Percentiles rank a stretch among this genome's conserved stretches.
phyloP scores from a whole-genome alignment of 257 asterid species.

The Jacaranda copaia region DNA sequence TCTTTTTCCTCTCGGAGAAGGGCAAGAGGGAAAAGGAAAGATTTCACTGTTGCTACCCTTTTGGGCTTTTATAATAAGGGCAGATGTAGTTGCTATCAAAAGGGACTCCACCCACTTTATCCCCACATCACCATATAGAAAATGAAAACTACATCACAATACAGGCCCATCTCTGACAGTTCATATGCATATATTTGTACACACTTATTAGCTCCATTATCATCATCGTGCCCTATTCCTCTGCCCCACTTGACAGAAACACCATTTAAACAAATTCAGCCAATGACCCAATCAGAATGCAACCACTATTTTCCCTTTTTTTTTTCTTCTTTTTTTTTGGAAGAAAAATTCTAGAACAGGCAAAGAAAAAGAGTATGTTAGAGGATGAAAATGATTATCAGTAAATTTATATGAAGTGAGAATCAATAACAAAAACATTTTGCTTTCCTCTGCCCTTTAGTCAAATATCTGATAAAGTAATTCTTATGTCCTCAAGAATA shows the following conservation, averaged over 20 bases:
- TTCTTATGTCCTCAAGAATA: not conserved
- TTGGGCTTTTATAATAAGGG: constrained; percentile 44
- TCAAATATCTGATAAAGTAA: not conserved
- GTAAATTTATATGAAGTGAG: constrained; percentile 1
- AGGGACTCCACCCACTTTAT: constrained; percentile 50
- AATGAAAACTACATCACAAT: constrained; percentile 50
- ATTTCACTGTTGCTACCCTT: constrained; percentile 43
- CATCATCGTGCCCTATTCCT: constrained; percentile 36
- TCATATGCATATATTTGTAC: constrained; percentile 32
- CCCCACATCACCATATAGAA: constrained; percentile 35
- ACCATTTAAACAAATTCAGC: constrained; percentile 47
- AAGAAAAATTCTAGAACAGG: constrained; percentile 14
- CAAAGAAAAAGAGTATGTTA: constrained; percentile 26
- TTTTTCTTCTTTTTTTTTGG: constrained; percentile 29
- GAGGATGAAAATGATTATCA: constrained; percentile 21
- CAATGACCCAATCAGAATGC: constrained; percentile 41
- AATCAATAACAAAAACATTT: constrained; percentile 6
- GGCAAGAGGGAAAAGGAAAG: constrained; percentile 35
- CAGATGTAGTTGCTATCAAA: constrained; percentile 45
- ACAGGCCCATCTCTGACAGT: constrained; percentile 44
- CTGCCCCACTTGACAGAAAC: constrained; percentile 52
- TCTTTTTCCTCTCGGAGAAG: constrained; percentile 44
- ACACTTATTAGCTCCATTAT: constrained; percentile 42
- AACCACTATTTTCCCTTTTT: constrained; percentile 34
- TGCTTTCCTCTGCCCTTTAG: not conserved